Base-by-base conservation (phyloP, 345 rosid species). In the Hypericum perforatum region DNA sequence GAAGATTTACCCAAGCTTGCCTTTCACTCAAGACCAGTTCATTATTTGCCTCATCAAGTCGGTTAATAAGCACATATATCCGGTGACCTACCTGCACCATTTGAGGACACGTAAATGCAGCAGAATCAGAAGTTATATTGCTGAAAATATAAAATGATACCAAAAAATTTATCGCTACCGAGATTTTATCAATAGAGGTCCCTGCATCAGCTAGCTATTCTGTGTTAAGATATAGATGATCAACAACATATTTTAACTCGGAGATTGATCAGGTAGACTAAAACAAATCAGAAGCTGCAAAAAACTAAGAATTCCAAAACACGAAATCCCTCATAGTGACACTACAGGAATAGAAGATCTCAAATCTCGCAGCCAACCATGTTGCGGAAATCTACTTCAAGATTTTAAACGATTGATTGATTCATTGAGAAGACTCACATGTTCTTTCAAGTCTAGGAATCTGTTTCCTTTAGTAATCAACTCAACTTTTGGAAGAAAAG, bases 391-490 rank as follows among this genome's bases (percentile, higher is more conserved):
- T 22, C 32, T 22, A 22, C 4, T 22, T 22, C 32, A 22, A 62
- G 14, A 16, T 22, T 36, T 43, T 15, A 50, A 41, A 6, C 9
- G 15, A 41, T 50, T 59, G 53, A 22, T 22, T 22, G 32, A 22
- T 22, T 22, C 32, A 22, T 4, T 1, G 32, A n/a, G 32, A 22
- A 15, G 45, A 61, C 72, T 72, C 76, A 85, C 98, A 70, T 81
- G 78, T 81, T 83, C 90, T 79, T 88, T 91, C 73, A 91, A 64
- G 64, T 87, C 94, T 37, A 89, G 78, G 76, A 82, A 87, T 61
- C 74, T 87, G 43, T 79, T 85, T 44, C 78, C 86, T 70, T 66
- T 87, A 56, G 72, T 82, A 78, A 82, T 64, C 50, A 87, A 67
- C 60, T 91, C 94, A 39, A 73, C 80, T 73, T 79, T 87, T 0